Percentiles rank a stretch among this genome's conserved stretches.
Conservation (phyloP, 192 early-diverging fungal genomes). For the Podila epicladia region DNA sequence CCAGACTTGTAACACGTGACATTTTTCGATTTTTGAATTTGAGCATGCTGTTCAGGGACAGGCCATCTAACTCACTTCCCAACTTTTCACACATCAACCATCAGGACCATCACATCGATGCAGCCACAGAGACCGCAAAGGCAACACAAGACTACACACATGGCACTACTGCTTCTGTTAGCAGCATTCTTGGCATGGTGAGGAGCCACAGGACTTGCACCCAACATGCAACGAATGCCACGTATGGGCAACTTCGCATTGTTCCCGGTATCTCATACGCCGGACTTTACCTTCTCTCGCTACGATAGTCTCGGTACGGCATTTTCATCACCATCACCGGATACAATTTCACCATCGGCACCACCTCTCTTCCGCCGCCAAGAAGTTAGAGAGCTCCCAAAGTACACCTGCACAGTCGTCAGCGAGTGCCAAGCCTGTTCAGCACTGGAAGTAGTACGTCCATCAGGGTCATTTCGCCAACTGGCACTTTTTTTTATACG, state of each 20-base stretch:
- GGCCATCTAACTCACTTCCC: no score
- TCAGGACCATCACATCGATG: no score
- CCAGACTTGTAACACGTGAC: no score
- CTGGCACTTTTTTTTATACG: neutral
- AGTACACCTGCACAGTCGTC: conserved; percentile 21
- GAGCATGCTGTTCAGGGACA: no score
- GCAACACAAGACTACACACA: neutral
- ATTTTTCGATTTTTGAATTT: no score
- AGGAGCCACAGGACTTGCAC: neutral
- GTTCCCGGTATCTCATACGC: neutral
- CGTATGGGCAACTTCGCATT: no score
- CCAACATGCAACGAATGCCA: no score
- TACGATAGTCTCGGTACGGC: neutral
- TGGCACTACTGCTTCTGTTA: neutral
- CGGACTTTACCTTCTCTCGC: neutral
- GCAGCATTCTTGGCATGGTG: neutral
- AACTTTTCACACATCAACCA: no score
- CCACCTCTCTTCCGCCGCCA: neutral
- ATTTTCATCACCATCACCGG: neutral
- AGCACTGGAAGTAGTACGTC: conserved; percentile 27
- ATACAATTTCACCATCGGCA: neutral
- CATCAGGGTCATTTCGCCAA: neutral
- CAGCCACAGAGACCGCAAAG: neutral
- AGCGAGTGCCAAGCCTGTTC: conserved; percentile 35
- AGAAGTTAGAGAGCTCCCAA: neutral